These are phyloP conservation scores for Irpex lacteus DNA, from an alignment of 1,284 basidiomycete genomes.

Conservation along the genomic window DNA sequence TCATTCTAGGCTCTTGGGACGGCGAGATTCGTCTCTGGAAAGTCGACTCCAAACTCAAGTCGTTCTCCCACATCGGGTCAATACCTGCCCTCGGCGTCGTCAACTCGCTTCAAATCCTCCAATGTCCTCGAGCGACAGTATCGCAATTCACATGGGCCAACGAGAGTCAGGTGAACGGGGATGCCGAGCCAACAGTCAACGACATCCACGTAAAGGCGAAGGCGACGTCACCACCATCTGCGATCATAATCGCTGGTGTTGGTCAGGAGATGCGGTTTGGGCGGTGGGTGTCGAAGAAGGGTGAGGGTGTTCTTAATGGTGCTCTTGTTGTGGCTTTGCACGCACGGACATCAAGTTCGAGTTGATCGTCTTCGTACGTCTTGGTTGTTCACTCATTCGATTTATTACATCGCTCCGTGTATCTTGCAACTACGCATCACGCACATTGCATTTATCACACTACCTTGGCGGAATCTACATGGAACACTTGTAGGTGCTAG, in stretches of 20 bases:
- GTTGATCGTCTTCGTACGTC: neutral
- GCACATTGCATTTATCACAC: neutral
- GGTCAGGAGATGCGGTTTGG: conserved; percentile 89
- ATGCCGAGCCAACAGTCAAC: conserved; percentile 39
- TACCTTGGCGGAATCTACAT: neutral
- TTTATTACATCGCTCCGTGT: neutral
- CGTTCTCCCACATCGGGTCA: conserved; percentile 66
- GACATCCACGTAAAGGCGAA: conserved; percentile 21
- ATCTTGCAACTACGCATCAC: neutral
- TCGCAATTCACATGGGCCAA: conserved; percentile 20
- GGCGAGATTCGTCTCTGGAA: conserved; percentile 89
- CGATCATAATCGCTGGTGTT: conserved; percentile 76
- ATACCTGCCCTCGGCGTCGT: conserved; percentile 76
- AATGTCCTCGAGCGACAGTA: conserved; percentile 51
- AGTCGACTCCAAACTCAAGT: conserved; percentile 72
- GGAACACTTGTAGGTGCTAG: neutral
- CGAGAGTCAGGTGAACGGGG: conserved; percentile 15
- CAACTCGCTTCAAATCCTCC: conserved; percentile 85
- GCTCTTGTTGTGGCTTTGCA: conserved; percentile 60
- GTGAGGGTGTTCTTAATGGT: conserved; percentile 69
- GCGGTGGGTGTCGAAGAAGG: conserved; percentile 81
- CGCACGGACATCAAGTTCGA: conserved; percentile 33
- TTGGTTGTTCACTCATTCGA: neutral
- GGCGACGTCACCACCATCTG: conserved; percentile 26
- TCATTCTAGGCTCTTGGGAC: conserved; percentile 82